Percentiles rank a stretch among this genome's conserved stretches.
These are phyloP conservation scores for Lepidopterella palustris DNA, from an alignment of 495 filamentous ascomycete species.

Conservation along the genomic window DNA sequence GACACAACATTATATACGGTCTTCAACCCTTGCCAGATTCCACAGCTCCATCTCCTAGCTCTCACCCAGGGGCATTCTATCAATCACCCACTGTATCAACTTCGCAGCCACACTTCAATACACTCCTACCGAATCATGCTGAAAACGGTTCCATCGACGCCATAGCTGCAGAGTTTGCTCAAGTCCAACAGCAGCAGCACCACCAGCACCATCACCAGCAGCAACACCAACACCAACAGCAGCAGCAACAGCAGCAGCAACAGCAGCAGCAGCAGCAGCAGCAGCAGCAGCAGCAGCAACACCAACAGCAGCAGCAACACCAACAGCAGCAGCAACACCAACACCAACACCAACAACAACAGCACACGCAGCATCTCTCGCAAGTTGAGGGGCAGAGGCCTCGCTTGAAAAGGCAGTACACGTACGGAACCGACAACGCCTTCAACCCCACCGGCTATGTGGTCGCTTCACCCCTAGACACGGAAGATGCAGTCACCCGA, in stretches of 20 bases:
- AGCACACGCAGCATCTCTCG: neutral
- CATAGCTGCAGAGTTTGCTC: slow-evolving; percentile 17
- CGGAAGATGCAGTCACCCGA: slow-evolving; percentile 9
- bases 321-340: neutral
- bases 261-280: neutral
- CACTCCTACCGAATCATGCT: slow-evolving; percentile 18
- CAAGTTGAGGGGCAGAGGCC: slow-evolving; percentile 1
- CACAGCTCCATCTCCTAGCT: neutral
- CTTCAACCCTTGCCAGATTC: slow-evolving; percentile 5
- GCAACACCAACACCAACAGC: no score
- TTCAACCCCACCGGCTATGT: slow-evolving; percentile 14
- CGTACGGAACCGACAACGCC: slow-evolving; percentile 22
- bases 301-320: neutral
- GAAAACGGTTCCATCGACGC: slow-evolving; percentile 21
- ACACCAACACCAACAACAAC: neutral
- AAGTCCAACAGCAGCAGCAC: neutral
- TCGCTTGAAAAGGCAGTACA: slow-evolving; percentile 13
- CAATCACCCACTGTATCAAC: slow-evolving; percentile 17
- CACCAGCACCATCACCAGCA: no score
- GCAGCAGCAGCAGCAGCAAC: slow-evolving; percentile 4
- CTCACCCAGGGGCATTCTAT: neutral
- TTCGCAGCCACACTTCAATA: slow-evolving; percentile 12
- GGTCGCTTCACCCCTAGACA: slow-evolving; percentile 5
- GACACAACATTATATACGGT: slow-evolving; percentile 8
- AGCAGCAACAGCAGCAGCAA: no score